Evolutionary conservation across 2,329 filamentous ascomycete species (phyloP).

Genomic region (Mycosphaerella sp.): DNA sequence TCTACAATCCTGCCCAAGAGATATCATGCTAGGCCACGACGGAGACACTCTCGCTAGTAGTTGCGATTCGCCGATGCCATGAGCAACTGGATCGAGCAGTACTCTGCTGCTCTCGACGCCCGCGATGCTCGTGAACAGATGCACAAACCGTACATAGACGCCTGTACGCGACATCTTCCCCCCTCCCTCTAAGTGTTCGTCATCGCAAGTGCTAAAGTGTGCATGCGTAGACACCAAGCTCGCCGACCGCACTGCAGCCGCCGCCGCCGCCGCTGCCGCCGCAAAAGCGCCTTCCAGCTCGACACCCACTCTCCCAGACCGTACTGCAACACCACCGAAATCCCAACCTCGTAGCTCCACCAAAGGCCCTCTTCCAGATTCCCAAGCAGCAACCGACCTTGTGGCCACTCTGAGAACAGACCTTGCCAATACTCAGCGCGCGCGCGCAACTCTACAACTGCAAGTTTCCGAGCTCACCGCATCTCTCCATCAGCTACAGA

Average conservation of each 20-base stretch:
- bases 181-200: neutral
- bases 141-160: constrained; percentile 64
- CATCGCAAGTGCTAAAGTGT: constrained; percentile 1
- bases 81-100: constrained; percentile 75
- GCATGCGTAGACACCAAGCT: constrained; percentile 38
- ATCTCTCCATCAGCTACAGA: constrained; percentile 59
- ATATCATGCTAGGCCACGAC: neutral
- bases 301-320: constrained; percentile 17
- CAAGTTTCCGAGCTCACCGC: constrained; percentile 56
- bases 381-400: constrained; percentile 51
- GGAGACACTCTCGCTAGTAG: neutral
- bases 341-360: constrained; percentile 8
- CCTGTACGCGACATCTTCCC: constrained; percentile 53
- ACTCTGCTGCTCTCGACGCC: constrained; percentile 65
- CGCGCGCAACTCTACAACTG: constrained; percentile 60
- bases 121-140: constrained; percentile 62
- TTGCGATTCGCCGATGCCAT: constrained; percentile 33
- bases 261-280: constrained; percentile 10
- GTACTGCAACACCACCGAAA: constrained; percentile 27
- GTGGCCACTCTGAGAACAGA: constrained; percentile 53
- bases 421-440: constrained; percentile 68
- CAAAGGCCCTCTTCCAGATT: constrained; percentile 44
- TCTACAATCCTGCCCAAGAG: neutral
- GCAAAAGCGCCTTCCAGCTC: constrained; percentile 26
- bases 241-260: constrained; percentile 38